Conservation (phyloP, 129 eudicot species). For the Flaveria robusta region DNA sequence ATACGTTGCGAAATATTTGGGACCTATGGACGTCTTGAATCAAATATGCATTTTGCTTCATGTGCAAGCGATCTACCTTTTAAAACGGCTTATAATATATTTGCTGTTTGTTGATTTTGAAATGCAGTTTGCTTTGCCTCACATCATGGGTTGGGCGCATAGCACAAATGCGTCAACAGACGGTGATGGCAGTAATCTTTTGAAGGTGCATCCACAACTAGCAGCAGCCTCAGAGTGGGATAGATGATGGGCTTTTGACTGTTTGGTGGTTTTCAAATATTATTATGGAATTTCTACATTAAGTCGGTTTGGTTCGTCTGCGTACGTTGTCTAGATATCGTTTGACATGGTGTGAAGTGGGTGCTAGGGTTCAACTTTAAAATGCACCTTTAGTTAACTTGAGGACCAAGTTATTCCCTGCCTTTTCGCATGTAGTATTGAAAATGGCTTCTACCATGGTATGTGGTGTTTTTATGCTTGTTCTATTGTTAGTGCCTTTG, state of each 20-base stretch:
- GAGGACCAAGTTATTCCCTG: background rate
- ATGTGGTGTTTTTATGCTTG: background rate
- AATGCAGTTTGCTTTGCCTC: constrained; percentile 83
- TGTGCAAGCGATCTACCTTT: background rate
- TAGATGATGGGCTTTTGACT: constrained; percentile 45
- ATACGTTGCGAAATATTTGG: background rate
- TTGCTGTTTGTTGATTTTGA: constrained; percentile 13
- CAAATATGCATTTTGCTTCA: background rate
- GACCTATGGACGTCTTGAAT: background rate
- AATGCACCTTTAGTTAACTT: constrained; percentile 7
- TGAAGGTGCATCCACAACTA: constrained; percentile 37
- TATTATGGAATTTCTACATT: background rate
- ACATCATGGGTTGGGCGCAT: constrained; percentile 85
- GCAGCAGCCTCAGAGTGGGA: constrained; percentile 65
- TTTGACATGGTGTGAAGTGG: background rate
- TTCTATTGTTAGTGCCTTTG: background rate
- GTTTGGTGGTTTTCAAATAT: background rate
- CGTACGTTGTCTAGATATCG: constrained; percentile 12
- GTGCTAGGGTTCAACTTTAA: constrained; percentile 25
- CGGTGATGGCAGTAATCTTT: constrained; percentile 1
- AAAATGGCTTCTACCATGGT: background rate
- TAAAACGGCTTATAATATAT: background rate
- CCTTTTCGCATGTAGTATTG: constrained; percentile 12
- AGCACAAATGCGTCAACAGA: constrained; percentile 40
- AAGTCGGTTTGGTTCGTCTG: constrained; percentile 4